Percentiles rank a stretch among this genome's conserved stretches.
Evolutionary conservation across 108 stramenopile genomes (phyloP).

Genomic region (Skeletonema tropicum): DNA sequence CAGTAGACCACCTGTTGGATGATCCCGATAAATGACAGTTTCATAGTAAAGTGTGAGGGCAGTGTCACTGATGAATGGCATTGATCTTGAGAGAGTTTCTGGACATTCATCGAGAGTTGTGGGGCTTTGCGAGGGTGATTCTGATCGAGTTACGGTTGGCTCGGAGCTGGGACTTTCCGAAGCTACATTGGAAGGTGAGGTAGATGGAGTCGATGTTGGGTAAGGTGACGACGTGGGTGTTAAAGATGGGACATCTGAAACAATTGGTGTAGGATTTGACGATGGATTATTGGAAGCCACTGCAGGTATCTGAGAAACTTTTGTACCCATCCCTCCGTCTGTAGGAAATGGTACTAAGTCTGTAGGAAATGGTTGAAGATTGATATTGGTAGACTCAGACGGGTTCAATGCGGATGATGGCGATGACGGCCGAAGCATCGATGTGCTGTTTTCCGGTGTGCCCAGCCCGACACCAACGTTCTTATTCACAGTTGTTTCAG

Average conservation of each 20-base stretch:
- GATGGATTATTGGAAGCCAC: slow-evolving; percentile 1
- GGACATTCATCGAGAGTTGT: slow-evolving; percentile 26
- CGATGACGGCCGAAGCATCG: not conserved
- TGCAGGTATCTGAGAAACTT: slow-evolving; percentile 6
- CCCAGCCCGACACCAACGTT: not conserved
- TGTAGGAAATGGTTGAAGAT: not conserved
- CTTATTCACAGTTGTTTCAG: not conserved
- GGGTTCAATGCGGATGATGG: not conserved
- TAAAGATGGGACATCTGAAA: not conserved
- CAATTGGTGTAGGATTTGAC: not conserved
- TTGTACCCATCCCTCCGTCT: not conserved
- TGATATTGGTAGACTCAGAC: not conserved
- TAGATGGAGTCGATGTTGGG: slow-evolving; percentile 10
- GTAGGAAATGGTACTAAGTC: no score
- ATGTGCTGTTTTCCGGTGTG: not conserved
- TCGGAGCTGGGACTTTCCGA: slow-evolving; percentile 5
- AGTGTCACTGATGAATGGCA: slow-evolving; percentile 18
- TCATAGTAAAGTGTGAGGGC: slow-evolving; percentile 31
- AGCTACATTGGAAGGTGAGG: not conserved
- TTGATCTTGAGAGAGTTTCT: slow-evolving; percentile 16
- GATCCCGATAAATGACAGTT: slow-evolving; percentile 11
- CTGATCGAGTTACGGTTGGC: slow-evolving; percentile 23
- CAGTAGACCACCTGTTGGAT: slow-evolving; percentile 16
- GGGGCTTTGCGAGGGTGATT: slow-evolving; percentile 22
- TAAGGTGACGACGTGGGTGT: slow-evolving; percentile 8